These are phyloP conservation scores for Bruguiera sexangula DNA, from an alignment of 345 rosid species.

Conservation along the genomic window DNA sequence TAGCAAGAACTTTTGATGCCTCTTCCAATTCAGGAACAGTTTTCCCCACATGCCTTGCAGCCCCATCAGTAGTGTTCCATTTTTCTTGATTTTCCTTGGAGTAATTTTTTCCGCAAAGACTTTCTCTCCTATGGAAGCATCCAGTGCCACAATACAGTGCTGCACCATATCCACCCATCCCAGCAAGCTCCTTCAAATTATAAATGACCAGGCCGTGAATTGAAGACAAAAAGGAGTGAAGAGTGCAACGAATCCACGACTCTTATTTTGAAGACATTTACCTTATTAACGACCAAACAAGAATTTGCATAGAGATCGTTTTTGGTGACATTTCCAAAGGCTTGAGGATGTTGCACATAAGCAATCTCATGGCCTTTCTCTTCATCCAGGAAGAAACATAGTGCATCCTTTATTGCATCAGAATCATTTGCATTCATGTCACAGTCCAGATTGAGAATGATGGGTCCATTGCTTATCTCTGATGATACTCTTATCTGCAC, in stretches of 20 bases:
- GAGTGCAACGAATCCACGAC: not conserved
- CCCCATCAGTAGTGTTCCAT: not conserved
- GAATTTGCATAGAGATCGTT: constrained; percentile 34
- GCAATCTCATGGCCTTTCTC: constrained; percentile 38
- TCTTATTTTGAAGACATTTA: not conserved
- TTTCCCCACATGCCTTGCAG: constrained; percentile 8
- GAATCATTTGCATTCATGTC: constrained; percentile 79
- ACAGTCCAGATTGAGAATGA: constrained; percentile 68
- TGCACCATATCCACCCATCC: constrained; percentile 30
- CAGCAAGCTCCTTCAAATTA: constrained; percentile 24
- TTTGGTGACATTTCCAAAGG: constrained; percentile 28
- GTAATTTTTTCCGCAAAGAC: constrained; percentile 34
- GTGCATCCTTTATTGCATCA: constrained; percentile 51
- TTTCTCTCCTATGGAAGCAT: constrained; percentile 34
- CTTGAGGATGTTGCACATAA: constrained; percentile 41
- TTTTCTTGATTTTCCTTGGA: constrained; percentile 1
- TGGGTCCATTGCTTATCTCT: constrained; percentile 49
- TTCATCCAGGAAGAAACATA: constrained; percentile 60
- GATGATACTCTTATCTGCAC: constrained; percentile 67
- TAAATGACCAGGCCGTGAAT: not conserved
- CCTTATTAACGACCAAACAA: constrained; percentile 13
- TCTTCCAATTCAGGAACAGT: constrained; percentile 29
- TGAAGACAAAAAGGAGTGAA: not conserved
- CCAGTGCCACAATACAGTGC: constrained; percentile 36
- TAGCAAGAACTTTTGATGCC: constrained; percentile 30